Evolutionary conservation across 1,284 basidiomycete species (phyloP), one percentile per base, ranked within the genome.

Genomic region (Cutaneotrichosporon daszewskae): DNA sequence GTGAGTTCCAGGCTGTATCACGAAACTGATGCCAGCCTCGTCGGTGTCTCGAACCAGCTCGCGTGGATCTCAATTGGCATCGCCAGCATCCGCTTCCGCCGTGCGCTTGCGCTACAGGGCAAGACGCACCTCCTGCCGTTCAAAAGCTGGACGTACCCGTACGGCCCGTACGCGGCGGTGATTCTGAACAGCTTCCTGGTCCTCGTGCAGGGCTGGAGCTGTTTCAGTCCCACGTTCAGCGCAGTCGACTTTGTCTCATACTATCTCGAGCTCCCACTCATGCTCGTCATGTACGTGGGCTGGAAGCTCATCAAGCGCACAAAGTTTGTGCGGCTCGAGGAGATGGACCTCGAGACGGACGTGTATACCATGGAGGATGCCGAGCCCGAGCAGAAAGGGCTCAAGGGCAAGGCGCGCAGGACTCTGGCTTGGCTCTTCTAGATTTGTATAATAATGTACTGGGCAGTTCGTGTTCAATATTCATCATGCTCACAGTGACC

Each of bases 51-150:
- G 14, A 49, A 49, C 43, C 47, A 49, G 39, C 54, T 59, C 38
- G 57, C 84, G 13, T 94, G 89, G 89, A 83, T 85, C 62, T 85
- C 82, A 50, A 92, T 92, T 59, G 76, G 75, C 32, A 54, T 89
- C 37, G 85, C 84, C 5, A 90, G 90, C 64, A 68, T 87, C 45
- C 81, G 85, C 29, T 92, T 92, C 75, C 76, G 86, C 62, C 64
- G 73, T 6, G 89, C 86, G 29, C 65, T 85, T 64, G 82, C 82
- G 58, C 80, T 69, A 1, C 89, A 94, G 61, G 83, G 84, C 20
- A 60, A 63, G 45, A 40, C 54, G 23, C 60, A 87, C 37, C 75
- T 71, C 3, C 76, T 94, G 8, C 88, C 88, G 0, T 65, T 59
- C 48, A 68, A 66, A 17, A 68, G 67, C 45, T 65, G 56, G 49